A percentile compares a stretch with the other conserved stretches of the same genome.
phyloP scores from a whole-genome alignment of 352 stramenopile genomes.

The Globisporangium echinulatum region DNA sequence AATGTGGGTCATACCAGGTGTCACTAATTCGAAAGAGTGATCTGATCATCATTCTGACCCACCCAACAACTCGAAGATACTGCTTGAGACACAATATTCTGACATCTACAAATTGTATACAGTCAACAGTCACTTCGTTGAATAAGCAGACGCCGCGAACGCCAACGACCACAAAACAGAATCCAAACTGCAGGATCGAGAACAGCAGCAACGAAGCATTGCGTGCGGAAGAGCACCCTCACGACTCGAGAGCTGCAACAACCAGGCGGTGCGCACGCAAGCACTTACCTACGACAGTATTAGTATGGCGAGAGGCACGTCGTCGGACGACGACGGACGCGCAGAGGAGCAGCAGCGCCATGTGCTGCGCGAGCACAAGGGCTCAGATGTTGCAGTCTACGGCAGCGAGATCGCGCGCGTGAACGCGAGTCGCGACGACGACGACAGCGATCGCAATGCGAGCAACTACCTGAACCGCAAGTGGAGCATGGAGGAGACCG shows the following conservation, averaged over 20 bases:
- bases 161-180: no score
- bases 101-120: no score
- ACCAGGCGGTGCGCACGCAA: neutral
- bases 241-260: neutral
- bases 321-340: slow-evolving; percentile 10
- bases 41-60: no score
- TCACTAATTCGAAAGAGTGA: neutral
- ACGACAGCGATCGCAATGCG: neutral
- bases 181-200: no score
- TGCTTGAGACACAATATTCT: no score
- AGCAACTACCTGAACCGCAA: slow-evolving; percentile 78
- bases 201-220: no score
- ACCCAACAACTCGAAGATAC: no score
- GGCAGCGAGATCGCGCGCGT: slow-evolving; percentile 42
- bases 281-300: neutral
- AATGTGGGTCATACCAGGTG: no score
- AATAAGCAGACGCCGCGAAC: no score
- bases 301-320: neutral
- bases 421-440: slow-evolving; percentile 28
- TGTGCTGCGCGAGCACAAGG: slow-evolving; percentile 59
- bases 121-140: no score
- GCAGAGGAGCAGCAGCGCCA: slow-evolving; percentile 43
- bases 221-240: no score
- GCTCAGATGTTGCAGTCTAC: slow-evolving; percentile 50
- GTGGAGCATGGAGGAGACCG: slow-evolving; percentile 79